Evolutionary conservation across 1,139 yeast species (phyloP).

Genomic region (Sugiyamaella grinbergsii): DNA sequence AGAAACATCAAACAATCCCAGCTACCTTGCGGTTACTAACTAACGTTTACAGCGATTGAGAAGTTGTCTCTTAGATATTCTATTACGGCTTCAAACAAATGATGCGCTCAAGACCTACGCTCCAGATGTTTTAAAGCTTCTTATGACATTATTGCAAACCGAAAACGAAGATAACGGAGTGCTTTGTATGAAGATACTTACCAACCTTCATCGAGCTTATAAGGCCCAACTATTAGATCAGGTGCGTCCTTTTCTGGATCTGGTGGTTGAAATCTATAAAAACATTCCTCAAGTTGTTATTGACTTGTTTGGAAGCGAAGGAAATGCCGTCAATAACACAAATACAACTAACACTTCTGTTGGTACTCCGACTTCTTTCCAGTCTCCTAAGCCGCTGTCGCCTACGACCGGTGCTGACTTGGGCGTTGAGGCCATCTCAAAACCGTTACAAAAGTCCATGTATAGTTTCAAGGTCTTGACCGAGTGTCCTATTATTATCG

Average conservation of each 20-base stretch:
- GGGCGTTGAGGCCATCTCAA: slow-evolving; percentile 46
- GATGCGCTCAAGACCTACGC: slow-evolving; percentile 80
- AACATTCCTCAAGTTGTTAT: slow-evolving; percentile 78
- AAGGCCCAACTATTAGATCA: slow-evolving; percentile 67
- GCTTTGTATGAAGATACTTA: slow-evolving; percentile 82
- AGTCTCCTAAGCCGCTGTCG: slow-evolving; percentile 48
- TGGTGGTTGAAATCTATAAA: slow-evolving; percentile 75
- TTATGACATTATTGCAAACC: slow-evolving; percentile 60
- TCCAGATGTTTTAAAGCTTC: slow-evolving; percentile 56
- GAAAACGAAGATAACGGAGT: slow-evolving; percentile 98
- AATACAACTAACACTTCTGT: slow-evolving; percentile 24
- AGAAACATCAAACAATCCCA: too few relatives aligned
- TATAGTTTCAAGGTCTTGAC: slow-evolving; percentile 87
- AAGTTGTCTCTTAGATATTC: slow-evolving; percentile 71
- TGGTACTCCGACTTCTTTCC: slow-evolving; percentile 38
- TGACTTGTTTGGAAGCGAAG: slow-evolving; percentile 51
- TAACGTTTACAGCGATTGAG: slow-evolving; percentile 52
- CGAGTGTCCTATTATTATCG: slow-evolving; percentile 97
- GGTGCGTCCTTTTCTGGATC: slow-evolving; percentile 76
- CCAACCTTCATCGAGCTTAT: slow-evolving; percentile 86
- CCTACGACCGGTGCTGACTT: slow-evolving; percentile 46
- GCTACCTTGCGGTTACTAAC: slow-evolving; percentile 3
- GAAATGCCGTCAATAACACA: slow-evolving; percentile 16
- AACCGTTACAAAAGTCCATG: slow-evolving; percentile 56
- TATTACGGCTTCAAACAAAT: slow-evolving; percentile 80